Conservation (phyloP, 371 early-diverging fungal genomes). For the Haplosporangium sp. region DNA sequence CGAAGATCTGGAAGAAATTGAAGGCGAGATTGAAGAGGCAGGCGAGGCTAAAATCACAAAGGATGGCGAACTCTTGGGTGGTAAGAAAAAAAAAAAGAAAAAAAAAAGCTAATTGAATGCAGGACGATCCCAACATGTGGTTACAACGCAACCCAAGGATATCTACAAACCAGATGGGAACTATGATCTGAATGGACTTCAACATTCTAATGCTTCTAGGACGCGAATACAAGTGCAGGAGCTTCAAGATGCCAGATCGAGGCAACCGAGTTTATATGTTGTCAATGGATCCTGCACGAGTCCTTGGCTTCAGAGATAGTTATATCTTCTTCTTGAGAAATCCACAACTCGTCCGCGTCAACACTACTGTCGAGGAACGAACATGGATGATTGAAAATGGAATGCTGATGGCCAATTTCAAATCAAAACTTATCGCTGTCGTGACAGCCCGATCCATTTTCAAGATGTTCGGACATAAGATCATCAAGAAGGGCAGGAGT, state of each 20-base stretch:
- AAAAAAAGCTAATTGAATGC: not conserved
- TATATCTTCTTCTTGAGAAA: conserved; percentile 89
- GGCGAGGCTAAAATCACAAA: conserved; percentile 79
- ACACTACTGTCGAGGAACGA: conserved; percentile 83
- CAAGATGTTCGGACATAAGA: conserved; percentile 84
- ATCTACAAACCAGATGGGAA: not conserved
- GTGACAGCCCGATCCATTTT: conserved; percentile 89
- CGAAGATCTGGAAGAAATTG: conserved; percentile 55
- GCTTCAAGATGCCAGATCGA: conserved; percentile 78
- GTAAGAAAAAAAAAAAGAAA: conserved; percentile 54
- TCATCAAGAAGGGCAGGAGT: conserved; percentile 80
- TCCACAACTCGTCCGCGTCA: conserved; percentile 77
- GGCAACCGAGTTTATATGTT: conserved; percentile 82
- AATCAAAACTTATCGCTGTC: conserved; percentile 83
- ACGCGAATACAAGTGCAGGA: conserved; percentile 74
- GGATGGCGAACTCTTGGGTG: conserved; percentile 77
- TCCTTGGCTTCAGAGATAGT: conserved; percentile 89
- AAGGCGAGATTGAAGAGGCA: conserved; percentile 70
- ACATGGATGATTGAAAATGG: conserved; percentile 74
- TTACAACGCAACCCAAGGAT: not conserved
- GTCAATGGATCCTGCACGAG: conserved; percentile 87
- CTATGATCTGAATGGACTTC: conserved; percentile 5
- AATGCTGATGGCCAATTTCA: conserved; percentile 80
- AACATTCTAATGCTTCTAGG: conserved; percentile 58
- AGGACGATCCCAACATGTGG: not conserved